These are phyloP conservation scores for Metrosideros polymorpha DNA, from an alignment of 441 rosid species.

Conservation along the genomic window DNA sequence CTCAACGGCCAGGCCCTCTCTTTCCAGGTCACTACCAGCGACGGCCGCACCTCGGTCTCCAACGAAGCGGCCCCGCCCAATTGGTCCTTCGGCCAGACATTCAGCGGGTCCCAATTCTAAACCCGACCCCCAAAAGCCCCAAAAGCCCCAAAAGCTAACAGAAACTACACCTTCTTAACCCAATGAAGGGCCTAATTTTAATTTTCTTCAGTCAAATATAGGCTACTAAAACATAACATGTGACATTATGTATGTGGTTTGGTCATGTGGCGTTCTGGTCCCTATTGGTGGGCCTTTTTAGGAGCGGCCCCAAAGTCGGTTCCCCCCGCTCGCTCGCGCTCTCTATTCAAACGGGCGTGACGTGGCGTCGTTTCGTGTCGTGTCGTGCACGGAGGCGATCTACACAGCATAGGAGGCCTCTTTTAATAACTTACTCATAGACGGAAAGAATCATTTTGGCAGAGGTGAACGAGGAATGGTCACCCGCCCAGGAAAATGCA, in stretches of 20 bases:
- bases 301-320: background rate
- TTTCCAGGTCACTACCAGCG: conserved; percentile 34
- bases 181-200: background rate
- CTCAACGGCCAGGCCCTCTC: conserved; percentile 43
- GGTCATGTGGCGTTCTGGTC: background rate
- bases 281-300: background rate
- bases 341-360: background rate
- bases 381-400: background rate
- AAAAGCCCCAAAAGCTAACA: background rate
- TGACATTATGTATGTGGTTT: background rate
- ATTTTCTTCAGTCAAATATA: background rate
- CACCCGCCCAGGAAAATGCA: background rate
- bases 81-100: conserved; percentile 46
- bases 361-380: background rate
- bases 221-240: background rate
- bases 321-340: rapidly evolving
- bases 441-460: background rate
- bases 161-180: background rate
- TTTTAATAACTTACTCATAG: background rate
- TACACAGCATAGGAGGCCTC: background rate
- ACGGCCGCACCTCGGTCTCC: conserved; percentile 19
- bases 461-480: background rate
- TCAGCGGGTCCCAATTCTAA: conserved; percentile 24
- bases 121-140: background rate
- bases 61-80: conserved; percentile 29